Evolutionary conservation across 179 eudicot genomes (phyloP).

Genomic region (Amaranthus tricolor): DNA sequence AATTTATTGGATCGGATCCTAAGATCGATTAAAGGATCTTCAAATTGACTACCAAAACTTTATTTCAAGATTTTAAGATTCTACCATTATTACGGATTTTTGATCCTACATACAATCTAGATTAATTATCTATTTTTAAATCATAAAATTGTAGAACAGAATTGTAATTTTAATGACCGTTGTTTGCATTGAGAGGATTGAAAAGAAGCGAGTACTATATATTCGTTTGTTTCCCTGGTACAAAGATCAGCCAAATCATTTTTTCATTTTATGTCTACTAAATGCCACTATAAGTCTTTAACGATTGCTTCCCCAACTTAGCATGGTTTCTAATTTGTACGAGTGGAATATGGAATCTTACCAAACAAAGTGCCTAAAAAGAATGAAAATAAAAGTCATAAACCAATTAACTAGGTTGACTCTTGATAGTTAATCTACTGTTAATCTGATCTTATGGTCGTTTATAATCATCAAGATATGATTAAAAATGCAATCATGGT

Average conservation of each 20-base stretch:
- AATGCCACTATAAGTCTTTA: not conserved
- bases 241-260: not conserved
- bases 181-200: too few relatives aligned
- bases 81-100: too few relatives aligned
- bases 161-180: too few relatives aligned
- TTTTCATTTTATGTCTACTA: not conserved
- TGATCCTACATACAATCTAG: too few relatives aligned
- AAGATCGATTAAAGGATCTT: too few relatives aligned
- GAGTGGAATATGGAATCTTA: not conserved
- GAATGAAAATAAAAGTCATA: not conserved
- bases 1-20: too few relatives aligned
- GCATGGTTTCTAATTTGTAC: not conserved
- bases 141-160: too few relatives aligned
- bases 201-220: too few relatives aligned
- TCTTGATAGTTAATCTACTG: not conserved
- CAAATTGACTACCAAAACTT: too few relatives aligned
- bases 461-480: constrained; percentile 16
- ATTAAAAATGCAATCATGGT: constrained; percentile 13
- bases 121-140: too few relatives aligned
- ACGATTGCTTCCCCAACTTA: not conserved
- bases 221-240: too few relatives aligned
- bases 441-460: not conserved
- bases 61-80: too few relatives aligned
- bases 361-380: not conserved
- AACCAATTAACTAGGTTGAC: not conserved